Percentiles rank a stretch among this genome's conserved stretches.
phyloP scores from a whole-genome alignment of 2,329 filamentous ascomycete genomes.

The Cladobotryum protrusum region DNA sequence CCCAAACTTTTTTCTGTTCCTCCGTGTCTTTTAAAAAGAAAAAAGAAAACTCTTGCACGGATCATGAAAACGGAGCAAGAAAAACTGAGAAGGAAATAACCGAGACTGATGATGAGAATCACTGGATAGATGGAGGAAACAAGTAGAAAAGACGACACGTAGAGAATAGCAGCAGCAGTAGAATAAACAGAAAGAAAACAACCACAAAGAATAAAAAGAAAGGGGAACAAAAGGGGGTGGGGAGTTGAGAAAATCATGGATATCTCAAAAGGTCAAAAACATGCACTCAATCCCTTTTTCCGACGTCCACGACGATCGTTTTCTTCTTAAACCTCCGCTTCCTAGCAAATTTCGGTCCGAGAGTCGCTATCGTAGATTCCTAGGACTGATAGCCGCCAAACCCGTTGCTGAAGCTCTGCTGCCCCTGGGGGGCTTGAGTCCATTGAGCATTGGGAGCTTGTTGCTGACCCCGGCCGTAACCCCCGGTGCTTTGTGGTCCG shows the following conservation, averaged over 20 bases:
- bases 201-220: constrained; percentile 11
- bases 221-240: constrained; percentile 8
- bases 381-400: constrained; percentile 59
- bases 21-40: constrained; percentile 11
- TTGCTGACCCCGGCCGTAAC: constrained; percentile 69
- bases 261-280: constrained; percentile 14
- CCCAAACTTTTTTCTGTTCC: constrained; percentile 22
- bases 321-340: constrained; percentile 18
- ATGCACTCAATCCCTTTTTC: neutral
- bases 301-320: constrained; percentile 12
- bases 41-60: constrained; percentile 20
- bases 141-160: constrained; percentile 14
- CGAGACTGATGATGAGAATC: constrained; percentile 16
- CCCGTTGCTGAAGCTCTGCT: constrained; percentile 55
- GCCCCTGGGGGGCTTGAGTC: constrained; percentile 45
- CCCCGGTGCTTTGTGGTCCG: constrained; percentile 68
- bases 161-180: constrained; percentile 10
- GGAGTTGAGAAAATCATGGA: constrained; percentile 11
- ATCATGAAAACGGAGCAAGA: constrained; percentile 21
- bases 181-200: constrained; percentile 13
- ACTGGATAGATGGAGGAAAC: constrained; percentile 19
- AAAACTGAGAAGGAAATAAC: constrained; percentile 20
- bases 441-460: constrained; percentile 52
- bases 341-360: constrained; percentile 12
- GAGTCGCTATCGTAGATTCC: constrained; percentile 17